Evolutionary conservation across 257 asterid species (phyloP), one percentile per base, ranked within the genome.

Genomic region (Henckelia pumila): DNA sequence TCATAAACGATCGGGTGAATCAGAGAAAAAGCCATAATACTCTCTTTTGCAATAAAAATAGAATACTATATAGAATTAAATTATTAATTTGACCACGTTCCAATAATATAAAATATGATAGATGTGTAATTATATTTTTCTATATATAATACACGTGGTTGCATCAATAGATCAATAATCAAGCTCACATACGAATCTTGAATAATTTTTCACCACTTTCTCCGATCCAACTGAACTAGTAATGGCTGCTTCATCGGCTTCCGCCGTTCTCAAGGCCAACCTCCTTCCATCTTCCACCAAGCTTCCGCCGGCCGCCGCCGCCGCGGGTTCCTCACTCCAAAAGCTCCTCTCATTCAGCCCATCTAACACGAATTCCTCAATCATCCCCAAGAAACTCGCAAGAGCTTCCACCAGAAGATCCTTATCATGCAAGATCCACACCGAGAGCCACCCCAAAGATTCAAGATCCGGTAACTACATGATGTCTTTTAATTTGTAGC

Each of bases 181-280:
- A 11, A 23, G 24, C 24, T 50, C 52, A 4, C 16, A 8, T 10
- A 55, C 49, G 9, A n/a, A 22, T 55, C 21, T 56, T 8, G 32
- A 30, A 30, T 14, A 49, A 26, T 56, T n/a, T 29, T 56, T 14
- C 55, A 47, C 19, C 1, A 47, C 55, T 2, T 2, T 40, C 52
- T 40, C 52, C 52, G 52, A 40, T 3, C 16, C 0, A 14, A 40
- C 52, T n/a, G n/a, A n/a, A n/a, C 60, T 5, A 62, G 65, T 77
- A 35, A 86, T 86, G 95, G 95, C 96, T 16, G 67, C 84, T 59
- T 78, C 87, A 22, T 82, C 96, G 30, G 76, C 86, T 73, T 73
- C 83, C 21, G 73, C 87, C 61, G 73, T 86, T 64, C 58, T 86
- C 75, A 81, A 76, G 70, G 59, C 83, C 66, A 49, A 35, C 68